Percentiles rank a stretch among this genome's conserved stretches.
phyloP scores from a whole-genome alignment of 345 rosid species.

The Brassica cretica region DNA sequence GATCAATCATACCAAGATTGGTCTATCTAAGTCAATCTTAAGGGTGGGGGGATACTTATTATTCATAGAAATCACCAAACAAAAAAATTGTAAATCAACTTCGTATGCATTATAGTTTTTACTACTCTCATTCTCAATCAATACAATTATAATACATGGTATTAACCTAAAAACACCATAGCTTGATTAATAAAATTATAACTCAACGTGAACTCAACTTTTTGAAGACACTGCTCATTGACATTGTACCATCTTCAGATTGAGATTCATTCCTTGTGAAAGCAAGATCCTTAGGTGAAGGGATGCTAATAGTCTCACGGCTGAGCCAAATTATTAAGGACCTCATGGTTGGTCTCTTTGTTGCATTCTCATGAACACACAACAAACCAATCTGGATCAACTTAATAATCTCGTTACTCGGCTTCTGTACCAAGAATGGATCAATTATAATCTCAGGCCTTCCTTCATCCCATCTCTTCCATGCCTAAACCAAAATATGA shows the following conservation, averaged over 20 bases:
- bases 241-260: constrained; percentile 19
- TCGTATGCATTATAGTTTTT: too few relatives aligned
- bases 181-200: not conserved
- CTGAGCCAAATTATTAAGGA: not conserved
- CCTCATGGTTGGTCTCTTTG: constrained; percentile 14
- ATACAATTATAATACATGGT: not conserved
- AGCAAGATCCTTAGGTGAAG: not conserved
- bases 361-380: constrained; percentile 4
- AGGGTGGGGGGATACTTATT: too few relatives aligned
- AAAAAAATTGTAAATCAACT: too few relatives aligned
- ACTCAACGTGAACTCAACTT: not conserved
- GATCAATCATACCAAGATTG: too few relatives aligned
- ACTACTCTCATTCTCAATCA: not conserved
- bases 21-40: too few relatives aligned
- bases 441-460: not conserved
- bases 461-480: constrained; percentile 1
- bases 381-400: not conserved
- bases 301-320: not conserved
- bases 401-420: not conserved
- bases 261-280: not conserved
- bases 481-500: not conserved
- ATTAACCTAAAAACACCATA: not conserved
- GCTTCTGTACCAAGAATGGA: not conserved
- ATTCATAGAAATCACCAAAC: too few relatives aligned
- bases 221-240: constrained; percentile 3